phyloP scores from a whole-genome alignment of 164 flowering plant genomes.

The Tetrastigma voinierianum region DNA sequence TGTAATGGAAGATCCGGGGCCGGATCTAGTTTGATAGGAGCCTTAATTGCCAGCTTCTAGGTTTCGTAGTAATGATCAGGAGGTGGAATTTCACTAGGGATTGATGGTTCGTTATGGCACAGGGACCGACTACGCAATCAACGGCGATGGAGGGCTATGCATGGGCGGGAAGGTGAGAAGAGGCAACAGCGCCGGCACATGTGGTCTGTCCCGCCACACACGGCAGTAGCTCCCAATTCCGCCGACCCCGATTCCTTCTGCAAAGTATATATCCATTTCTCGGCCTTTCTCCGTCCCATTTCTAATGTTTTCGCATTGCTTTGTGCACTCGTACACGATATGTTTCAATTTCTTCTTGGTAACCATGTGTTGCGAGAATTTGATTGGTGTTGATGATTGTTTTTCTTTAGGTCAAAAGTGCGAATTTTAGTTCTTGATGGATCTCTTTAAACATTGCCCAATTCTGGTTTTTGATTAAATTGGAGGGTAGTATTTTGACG shows the following conservation, averaged over 20 bases:
- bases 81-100: constrained; percentile 26
- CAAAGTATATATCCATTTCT: constrained; percentile 34
- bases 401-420: too few species aligned
- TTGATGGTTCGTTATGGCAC: constrained; percentile 46
- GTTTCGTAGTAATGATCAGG: constrained; percentile 11
- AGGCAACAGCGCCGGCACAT: constrained; percentile 62
- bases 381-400: constrained; percentile 3
- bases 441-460: constrained; percentile 9
- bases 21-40: constrained; percentile 32
- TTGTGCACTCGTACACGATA: too few species aligned
- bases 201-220: constrained; percentile 54
- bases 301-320: too few species aligned
- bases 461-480: too few species aligned
- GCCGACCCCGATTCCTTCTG: constrained; percentile 24
- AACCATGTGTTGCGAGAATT: too few species aligned
- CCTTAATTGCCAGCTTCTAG: constrained; percentile 10
- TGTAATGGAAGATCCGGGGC: too few species aligned
- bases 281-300: too few species aligned
- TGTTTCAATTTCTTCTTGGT: too few species aligned
- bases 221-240: constrained; percentile 34
- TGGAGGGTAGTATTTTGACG: too few species aligned
- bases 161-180: constrained; percentile 61
- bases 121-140: constrained; percentile 26
- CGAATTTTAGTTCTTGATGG: too few species aligned
- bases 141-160: constrained; percentile 69